These are phyloP conservation scores for Halophytophthora batemanensis DNA, from an alignment of 352 stramenopile genomes.

Conservation along the genomic window DNA sequence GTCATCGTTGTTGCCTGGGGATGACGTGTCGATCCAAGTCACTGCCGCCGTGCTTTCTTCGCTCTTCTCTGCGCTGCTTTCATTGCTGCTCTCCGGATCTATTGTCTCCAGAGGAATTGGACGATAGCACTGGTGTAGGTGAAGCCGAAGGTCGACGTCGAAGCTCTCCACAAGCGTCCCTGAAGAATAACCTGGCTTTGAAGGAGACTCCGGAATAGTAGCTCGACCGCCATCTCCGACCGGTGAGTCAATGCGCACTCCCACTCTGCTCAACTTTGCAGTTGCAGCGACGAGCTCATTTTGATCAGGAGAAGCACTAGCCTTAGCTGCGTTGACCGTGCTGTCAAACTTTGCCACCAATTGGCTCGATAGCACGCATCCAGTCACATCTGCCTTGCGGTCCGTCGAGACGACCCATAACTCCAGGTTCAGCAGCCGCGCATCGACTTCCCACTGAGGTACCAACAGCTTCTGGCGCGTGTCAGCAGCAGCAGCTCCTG, in stretches of 20 bases:
- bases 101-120: constrained; percentile 11
- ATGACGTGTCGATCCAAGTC: constrained; percentile 8
- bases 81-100: constrained; percentile 17
- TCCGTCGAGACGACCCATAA: constrained; percentile 72
- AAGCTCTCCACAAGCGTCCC: constrained; percentile 53
- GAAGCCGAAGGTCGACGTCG: constrained; percentile 27
- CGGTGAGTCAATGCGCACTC: constrained; percentile 35
- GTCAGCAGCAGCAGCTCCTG: constrained; percentile 1
- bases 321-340: constrained; percentile 4
- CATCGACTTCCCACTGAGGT: constrained; percentile 38
- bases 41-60: constrained; percentile 11
- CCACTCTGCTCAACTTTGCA: constrained; percentile 29
- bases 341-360: constrained; percentile 28
- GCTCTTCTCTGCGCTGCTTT: constrained; percentile 11
- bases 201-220: constrained; percentile 5
- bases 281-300: constrained; percentile 28
- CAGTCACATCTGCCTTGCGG: constrained; percentile 46
- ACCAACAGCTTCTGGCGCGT: constrained; percentile 8
- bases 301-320: constrained; percentile 5
- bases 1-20: constrained; percentile 10
- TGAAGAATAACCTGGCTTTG: constrained; percentile 23
- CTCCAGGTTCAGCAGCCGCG: constrained; percentile 48
- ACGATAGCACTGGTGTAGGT: constrained; percentile 28
- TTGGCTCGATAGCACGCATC: constrained; percentile 46
- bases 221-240: constrained; percentile 2